Evolutionary conservation across 1,284 basidiomycete genomes (phyloP), one percentile per base, ranked within the genome.

Genomic region (Ganoderma multipileum): DNA sequence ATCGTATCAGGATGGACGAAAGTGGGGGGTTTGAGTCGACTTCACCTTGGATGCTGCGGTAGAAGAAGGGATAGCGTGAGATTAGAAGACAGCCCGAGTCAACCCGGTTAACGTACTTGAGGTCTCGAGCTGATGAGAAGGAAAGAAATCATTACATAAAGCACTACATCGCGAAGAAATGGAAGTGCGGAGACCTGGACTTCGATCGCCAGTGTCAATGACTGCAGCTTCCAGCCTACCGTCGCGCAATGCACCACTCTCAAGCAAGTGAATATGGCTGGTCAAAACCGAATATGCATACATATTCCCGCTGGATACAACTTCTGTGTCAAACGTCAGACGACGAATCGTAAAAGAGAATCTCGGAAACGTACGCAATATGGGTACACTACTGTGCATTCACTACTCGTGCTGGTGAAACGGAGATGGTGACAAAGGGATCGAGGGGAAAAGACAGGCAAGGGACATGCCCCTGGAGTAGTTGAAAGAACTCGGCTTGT

Each of bases 1-100:
- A 72, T 72, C 28, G 57, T 42, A 65, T 30, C 28, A 38, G 55
- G n/a, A 41, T 7, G n/a, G 36, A 47, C 26, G 33, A 23, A 39
- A 11, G 16, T 16, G 39, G 63, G 20, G 28, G 12, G 39, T 28
- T 28, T 36, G 58, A 11, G 58, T 20, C 20, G 33, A 58, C 55
- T 20, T 33, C 8, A 58, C 12, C 18, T 12, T 11, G 39, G 36
- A 39, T 60, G 58, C 58, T 60, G 58, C 58, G 58, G 58, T 60
- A 60, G 58, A 60, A 26, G 38, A 60, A 39, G 23, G 23, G 33
- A 9, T 11, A 38, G n/a, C 55, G 55, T 58, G 55, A 33, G 55
- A 58, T 38, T n/a, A n/a, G 55, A 58, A 58, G 55, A 20, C 9
- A 11, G 16, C n/a, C n/a, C 16, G 20, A 57, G 52, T 20, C 33